Conservation (phyloP, 1,139 yeast species). For the Sugiyamaella pinicola region DNA sequence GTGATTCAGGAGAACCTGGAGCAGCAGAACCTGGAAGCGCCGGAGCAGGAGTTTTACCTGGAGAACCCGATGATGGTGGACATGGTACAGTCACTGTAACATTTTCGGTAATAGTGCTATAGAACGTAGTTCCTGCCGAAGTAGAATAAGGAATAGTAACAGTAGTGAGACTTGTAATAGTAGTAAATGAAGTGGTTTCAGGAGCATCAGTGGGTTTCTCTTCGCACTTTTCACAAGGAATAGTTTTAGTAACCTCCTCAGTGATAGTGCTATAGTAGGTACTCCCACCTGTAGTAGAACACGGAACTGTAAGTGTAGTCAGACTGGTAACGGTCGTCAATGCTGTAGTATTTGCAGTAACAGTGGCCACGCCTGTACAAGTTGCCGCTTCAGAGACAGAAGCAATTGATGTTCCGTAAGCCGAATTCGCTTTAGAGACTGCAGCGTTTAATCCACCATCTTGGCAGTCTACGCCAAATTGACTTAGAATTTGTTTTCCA, state of each 20-base stretch:
- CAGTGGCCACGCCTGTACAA: neutral
- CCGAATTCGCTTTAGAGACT: conserved; percentile 13
- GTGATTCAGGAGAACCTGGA: neutral
- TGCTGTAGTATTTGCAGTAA: neutral
- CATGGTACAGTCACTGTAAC: conserved; percentile 19
- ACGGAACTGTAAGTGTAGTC: conserved; percentile 16
- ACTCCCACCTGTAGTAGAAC: conserved; percentile 14
- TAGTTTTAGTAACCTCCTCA: conserved; percentile 4
- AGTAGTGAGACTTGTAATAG: conserved; percentile 14
- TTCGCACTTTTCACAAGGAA: conserved; percentile 6
- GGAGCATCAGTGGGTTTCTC: conserved; percentile 5
- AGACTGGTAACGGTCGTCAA: neutral
- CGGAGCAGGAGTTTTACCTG: conserved; percentile 12
- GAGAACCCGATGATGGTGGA: conserved; percentile 15
- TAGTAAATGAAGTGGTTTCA: conserved; percentile 2
- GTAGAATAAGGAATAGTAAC: conserved; percentile 8
- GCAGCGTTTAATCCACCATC: conserved; percentile 16
- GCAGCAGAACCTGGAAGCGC: neutral
- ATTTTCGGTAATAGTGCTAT: conserved; percentile 18
- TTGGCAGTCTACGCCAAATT: conserved; percentile 17
- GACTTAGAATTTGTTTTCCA: conserved; percentile 14
- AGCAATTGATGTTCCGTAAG: conserved; percentile 13
- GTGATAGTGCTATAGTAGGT: conserved; percentile 5
- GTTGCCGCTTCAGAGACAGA: conserved; percentile 12
- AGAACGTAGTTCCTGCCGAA: conserved; percentile 14